Evolutionary conservation across 2,329 filamentous ascomycete species (phyloP).

Genomic region (Pseudopyricularia javanii): DNA sequence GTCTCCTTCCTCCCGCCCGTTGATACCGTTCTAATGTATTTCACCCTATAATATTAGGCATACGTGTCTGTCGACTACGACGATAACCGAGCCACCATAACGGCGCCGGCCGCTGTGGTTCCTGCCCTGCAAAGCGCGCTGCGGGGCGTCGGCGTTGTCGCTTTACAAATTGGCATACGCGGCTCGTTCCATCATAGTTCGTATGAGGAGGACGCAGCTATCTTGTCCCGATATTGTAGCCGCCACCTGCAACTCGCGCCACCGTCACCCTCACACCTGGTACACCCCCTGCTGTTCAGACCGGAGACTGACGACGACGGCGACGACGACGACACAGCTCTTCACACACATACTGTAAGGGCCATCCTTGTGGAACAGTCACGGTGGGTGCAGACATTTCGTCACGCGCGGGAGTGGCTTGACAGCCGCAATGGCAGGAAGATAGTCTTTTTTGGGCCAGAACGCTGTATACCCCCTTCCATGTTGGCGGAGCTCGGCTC

Average conservation of each 20-base stretch:
- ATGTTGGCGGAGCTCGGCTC: constrained; percentile 12
- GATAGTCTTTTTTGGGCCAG: constrained; percentile 22
- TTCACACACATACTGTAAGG: constrained; percentile 17
- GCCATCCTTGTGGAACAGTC: constrained; percentile 19
- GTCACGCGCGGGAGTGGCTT: constrained; percentile 1
- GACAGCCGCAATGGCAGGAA: constrained; percentile 1
- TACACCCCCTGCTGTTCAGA: constrained; percentile 4
- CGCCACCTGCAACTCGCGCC: too few relatives aligned
- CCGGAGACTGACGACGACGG: too few relatives aligned
- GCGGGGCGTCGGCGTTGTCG: too few relatives aligned
- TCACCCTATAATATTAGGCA: constrained; percentile 12
- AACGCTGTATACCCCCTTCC: constrained; percentile 21
- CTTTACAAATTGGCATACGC: too few relatives aligned
- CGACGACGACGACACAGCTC: neutral
- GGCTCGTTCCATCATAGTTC: constrained; percentile 13
- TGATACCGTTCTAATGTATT: neutral
- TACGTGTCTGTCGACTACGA: constrained; percentile 25
- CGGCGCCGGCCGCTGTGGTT: constrained; percentile 9
- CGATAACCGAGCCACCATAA: constrained; percentile 22
- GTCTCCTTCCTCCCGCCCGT: constrained; percentile 6
- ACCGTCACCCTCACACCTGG: too few relatives aligned
- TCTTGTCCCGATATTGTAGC: too few relatives aligned
- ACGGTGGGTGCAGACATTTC: constrained; percentile 21
- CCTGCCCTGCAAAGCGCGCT: neutral
- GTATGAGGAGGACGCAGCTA: too few relatives aligned